Conservation (phyloP, 352 stramenopile species). For the Pythium myriotylum region DNA sequence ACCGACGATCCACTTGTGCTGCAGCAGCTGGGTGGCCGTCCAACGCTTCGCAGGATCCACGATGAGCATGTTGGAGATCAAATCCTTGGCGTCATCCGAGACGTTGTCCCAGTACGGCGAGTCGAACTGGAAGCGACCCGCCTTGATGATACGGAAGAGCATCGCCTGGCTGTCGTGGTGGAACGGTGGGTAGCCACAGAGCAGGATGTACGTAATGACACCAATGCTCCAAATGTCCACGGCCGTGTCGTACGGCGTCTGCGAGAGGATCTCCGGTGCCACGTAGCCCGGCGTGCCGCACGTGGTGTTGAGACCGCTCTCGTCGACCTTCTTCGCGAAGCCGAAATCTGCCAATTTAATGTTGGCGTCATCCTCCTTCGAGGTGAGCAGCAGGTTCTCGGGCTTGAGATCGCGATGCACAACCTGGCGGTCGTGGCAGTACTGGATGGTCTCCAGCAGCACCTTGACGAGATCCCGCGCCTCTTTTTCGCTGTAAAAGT, state of each 20-base stretch:
- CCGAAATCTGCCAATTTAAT: conserved; percentile 88
- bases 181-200: conserved; percentile 86
- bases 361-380: conserved; percentile 67
- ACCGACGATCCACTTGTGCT: conserved; percentile 91
- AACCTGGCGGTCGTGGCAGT: conserved; percentile 86
- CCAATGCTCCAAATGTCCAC: conserved; percentile 92
- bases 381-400: conserved; percentile 94
- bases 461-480: conserved; percentile 78
- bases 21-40: conserved; percentile 66
- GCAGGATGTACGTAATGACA: conserved; percentile 86
- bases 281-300: conserved; percentile 82
- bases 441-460: conserved; percentile 80
- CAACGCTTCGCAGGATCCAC: conserved; percentile 83
- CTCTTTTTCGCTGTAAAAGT: conserved; percentile 84
- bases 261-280: conserved; percentile 77
- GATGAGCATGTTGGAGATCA: conserved; percentile 93
- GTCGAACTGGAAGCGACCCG: conserved; percentile 91
- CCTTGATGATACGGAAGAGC: conserved; percentile 81
- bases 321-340: conserved; percentile 75
- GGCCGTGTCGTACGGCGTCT: conserved; percentile 69
- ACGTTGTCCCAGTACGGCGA: conserved; percentile 95
- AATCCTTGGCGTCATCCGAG: conserved; percentile 92
- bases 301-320: conserved; percentile 58
- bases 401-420: conserved; percentile 96
- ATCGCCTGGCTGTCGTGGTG: conserved; percentile 91